Base-by-base conservation (phyloP, 148 eudicot species). In the Polygonum maritimum region DNA sequence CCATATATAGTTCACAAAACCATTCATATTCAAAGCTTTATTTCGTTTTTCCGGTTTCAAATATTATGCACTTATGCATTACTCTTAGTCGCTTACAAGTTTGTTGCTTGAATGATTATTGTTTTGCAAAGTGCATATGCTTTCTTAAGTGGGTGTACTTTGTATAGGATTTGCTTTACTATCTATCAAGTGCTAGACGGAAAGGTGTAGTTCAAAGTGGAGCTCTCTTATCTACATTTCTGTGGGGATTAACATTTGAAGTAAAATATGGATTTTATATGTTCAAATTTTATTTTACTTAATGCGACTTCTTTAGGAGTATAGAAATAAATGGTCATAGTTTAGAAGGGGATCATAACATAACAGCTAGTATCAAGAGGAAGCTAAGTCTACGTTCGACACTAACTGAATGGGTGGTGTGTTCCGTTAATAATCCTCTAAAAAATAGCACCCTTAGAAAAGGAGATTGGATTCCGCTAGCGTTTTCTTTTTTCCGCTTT, bases 161-260 rank as follows among this genome's bases (percentile, higher is more conserved):
- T 11, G 31, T 62, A 11, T 11, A 62, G 69, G 19, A 51, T 51
- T 51, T 14, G n/a, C 16, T 51, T 51, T 2, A n/a, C 16, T 55
- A 0, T 21, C 31, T 55, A n/a, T n/a, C 31, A 21, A 57, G 62
- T 19, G 15, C 70, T 65, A 14, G 70, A 26, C 40, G 40, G 70
- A 65, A 65, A 65, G n/a, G 71, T 65, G 71, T 65, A 35, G 41
- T 14, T 35, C n/a, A 65, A 60, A 60, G 67, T 21, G 67, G 22
- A 21, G 7, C 9, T 60, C 12, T 21, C 26, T 60, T 60, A 60
- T 60, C 36, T 3, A 60, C 67, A 60, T 22, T 26, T 60, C 16
- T 3, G 19, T 16, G 16, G 55, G 41, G 47, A 9, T 44, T 26
- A 26, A 44, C 7, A 8, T 44, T 44, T 44, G 47, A 44, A 44